Base-by-base conservation (phyloP, 2,329 filamentous ascomycete species). In the Periconia macrospinosa region DNA sequence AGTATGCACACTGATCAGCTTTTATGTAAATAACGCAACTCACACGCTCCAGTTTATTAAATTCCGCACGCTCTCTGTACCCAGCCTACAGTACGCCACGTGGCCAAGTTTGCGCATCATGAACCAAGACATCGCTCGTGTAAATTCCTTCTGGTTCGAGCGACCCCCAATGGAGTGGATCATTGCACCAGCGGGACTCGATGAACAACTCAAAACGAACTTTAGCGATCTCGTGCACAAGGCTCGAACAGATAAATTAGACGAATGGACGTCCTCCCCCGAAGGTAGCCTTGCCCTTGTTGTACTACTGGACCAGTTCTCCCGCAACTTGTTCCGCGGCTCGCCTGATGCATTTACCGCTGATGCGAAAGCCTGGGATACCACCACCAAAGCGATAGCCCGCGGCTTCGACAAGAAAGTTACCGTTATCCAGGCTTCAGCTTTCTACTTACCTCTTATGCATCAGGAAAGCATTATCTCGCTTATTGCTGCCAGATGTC, bases 391-490 rank as follows among this genome's bases (percentile, higher is more conserved):
- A 18, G 49, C 56, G 19, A 53, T 58, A 35, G 56, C 56, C 23
- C 47, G 43, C n/a, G 50, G 55, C n/a, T 58, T 58, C 30, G 56
- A 58, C 41, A 58, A 53, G 45, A 42, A 58, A 33, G 56, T 58
- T 17, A 53, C 49, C 40, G 56, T 58, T 43, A 53, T 53, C 47
- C 53, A 58, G 30, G 56, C 56, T 9, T 55, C 56, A 9, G 53
- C 53, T 15, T 49, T 58, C 50, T 58, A 58, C 45, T 49, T 58
- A 47, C 50, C 53, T 17, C 43, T 58, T n/a, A 58, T 58, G 56
- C 45, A 56, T 19, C 49, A 58, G 30, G 56, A 58, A 41, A 58
- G 47, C 18, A 17, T 56, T 7, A 52, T 58, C 41, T 56, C 53
- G 45, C 30, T 58, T 17, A 49, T 56, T 41, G 50, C 56, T 41